Conservation (phyloP, 192 early-diverging fungal species). For the Coemansia sp. region DNA sequence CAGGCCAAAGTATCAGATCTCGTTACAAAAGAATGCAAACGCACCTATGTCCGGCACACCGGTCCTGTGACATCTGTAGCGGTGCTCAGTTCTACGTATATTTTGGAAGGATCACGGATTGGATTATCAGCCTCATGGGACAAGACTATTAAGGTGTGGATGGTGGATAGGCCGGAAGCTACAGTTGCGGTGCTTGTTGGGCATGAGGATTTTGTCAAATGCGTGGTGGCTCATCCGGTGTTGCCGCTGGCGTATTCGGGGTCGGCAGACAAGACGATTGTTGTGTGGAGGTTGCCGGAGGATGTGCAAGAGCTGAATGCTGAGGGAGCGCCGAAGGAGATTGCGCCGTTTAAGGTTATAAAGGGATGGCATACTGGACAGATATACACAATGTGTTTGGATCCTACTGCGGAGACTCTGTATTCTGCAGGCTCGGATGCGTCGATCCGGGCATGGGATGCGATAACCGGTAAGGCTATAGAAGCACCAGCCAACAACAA, state of each 20-base stretch:
- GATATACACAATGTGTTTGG: slow-evolving; percentile 39
- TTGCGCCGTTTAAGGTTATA: slow-evolving; percentile 34
- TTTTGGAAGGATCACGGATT: slow-evolving; percentile 60
- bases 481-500: slow-evolving; percentile 26
- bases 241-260: slow-evolving; percentile 63
- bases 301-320: not conserved
- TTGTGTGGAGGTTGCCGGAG: slow-evolving; percentile 42
- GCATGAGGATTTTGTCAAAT: slow-evolving; percentile 93
- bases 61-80: slow-evolving; percentile 73
- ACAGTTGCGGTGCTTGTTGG: slow-evolving; percentile 66
- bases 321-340: slow-evolving; percentile 11
- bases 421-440: slow-evolving; percentile 54
- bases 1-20: slow-evolving; percentile 41
- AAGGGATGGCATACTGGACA: slow-evolving; percentile 52
- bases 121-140: slow-evolving; percentile 90
- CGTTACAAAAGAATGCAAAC: slow-evolving; percentile 8
- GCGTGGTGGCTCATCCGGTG: slow-evolving; percentile 54
- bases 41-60: slow-evolving; percentile 43
- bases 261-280: slow-evolving; percentile 74
- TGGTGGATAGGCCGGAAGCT: slow-evolving; percentile 65
- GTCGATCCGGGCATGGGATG: slow-evolving; percentile 74
- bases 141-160: slow-evolving; percentile 84
- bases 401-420: slow-evolving; percentile 21
- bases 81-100: slow-evolving; percentile 44
- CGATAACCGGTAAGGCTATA: slow-evolving; percentile 47